A percentile compares a stretch with the other conserved stretches of the same genome.
Evolutionary conservation across 129 eudicot species (phyloP).

Genomic region (Apium graveolens): DNA sequence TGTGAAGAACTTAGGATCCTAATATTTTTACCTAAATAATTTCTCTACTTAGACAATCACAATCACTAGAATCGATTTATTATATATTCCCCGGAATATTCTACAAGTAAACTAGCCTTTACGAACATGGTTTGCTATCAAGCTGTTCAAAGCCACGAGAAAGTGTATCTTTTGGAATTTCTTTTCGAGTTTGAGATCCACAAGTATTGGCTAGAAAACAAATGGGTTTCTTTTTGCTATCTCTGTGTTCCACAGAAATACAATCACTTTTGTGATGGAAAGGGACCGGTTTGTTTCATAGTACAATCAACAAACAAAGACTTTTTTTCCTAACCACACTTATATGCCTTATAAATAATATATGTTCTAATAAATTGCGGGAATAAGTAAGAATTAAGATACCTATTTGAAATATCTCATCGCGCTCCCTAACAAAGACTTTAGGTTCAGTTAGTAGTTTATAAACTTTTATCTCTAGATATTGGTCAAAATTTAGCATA

Average conservation of each 20-base stretch:
- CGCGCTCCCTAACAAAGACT: too few relatives aligned
- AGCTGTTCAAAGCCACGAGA: not conserved
- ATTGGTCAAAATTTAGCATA: not conserved
- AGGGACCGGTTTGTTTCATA: not conserved
- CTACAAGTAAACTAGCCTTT: not conserved
- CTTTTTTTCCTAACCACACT: too few relatives aligned
- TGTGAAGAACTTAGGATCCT: too few relatives aligned
- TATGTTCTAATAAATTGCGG: too few relatives aligned
- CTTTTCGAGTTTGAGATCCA: not conserved
- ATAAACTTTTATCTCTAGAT: not conserved
- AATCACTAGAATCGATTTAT: not conserved
- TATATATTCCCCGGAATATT: not conserved
- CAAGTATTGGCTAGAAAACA: not conserved
- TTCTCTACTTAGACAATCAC: not conserved
- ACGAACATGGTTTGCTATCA: not conserved
- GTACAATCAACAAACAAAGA: not conserved
- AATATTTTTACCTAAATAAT: too few relatives aligned
- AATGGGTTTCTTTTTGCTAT: not conserved
- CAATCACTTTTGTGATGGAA: not conserved
- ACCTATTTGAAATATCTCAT: too few relatives aligned
- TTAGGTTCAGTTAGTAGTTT: too few relatives aligned
- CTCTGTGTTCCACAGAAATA: not conserved
- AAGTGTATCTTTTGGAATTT: not conserved
- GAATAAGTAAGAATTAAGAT: too few relatives aligned
- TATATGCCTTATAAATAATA: too few relatives aligned